These are phyloP conservation scores for Aurinia saxatilis DNA, from an alignment of 345 rosid species.

Conservation along the genomic window DNA sequence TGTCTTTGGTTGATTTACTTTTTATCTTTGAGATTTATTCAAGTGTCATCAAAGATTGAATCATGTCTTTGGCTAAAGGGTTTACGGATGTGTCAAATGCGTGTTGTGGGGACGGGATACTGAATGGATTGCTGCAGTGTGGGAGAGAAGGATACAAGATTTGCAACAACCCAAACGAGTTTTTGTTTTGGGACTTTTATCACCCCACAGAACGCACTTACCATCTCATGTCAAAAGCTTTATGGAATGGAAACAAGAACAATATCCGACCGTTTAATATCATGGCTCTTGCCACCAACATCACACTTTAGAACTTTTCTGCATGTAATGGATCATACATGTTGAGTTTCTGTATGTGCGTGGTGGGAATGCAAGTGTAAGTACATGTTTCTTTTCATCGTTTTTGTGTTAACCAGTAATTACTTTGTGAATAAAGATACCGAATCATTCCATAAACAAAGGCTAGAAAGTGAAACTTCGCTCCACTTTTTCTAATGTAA, in stretches of 20 bases:
- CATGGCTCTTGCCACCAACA: conserved; percentile 31
- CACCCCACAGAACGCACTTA: conserved; percentile 53
- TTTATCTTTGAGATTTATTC: not conserved
- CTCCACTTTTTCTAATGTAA: conserved; percentile 21
- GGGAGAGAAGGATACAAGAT: conserved; percentile 50
- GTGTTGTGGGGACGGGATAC: conserved; percentile 49
- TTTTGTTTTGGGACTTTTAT: conserved; percentile 59
- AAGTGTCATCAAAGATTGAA: not conserved
- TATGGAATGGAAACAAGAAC: conserved; percentile 40
- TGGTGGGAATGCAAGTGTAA: not conserved
- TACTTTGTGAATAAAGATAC: not conserved
- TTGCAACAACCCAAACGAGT: conserved; percentile 35
- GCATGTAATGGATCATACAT: not conserved
- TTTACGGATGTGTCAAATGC: conserved; percentile 38
- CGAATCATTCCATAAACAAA: not conserved
- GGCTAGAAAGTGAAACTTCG: conserved; percentile 29
- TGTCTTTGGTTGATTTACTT: not conserved
- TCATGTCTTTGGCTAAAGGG: conserved; percentile 24
- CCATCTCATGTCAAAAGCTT: conserved; percentile 45
- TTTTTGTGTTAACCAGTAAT: not conserved
- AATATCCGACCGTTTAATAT: conserved; percentile 44
- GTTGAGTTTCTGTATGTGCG: not conserved
- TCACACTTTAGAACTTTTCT: not conserved
- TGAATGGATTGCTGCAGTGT: conserved; percentile 45
- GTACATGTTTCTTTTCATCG: not conserved